Evolutionary conservation across 2,329 filamentous ascomycete genomes (phyloP), one percentile per base, ranked within the genome.

Genomic region (Cladobotryum mycophilum): DNA sequence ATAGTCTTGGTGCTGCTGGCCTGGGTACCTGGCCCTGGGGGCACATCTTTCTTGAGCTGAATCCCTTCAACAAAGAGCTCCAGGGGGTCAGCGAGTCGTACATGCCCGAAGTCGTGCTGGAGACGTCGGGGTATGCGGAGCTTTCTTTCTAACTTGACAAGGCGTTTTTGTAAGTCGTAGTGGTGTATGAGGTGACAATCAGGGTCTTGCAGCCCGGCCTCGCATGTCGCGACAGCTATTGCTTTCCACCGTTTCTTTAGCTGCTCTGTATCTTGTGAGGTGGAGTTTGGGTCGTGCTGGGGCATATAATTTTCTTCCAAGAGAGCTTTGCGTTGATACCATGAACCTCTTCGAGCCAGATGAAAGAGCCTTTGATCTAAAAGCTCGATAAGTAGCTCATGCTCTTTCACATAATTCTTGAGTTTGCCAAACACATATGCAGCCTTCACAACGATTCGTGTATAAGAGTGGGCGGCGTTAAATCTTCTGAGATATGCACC

Each of bases 221-320:
- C 91, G 62, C 93, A 97, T 0, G 93, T 99, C 7, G 74, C 70
- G 4, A 88, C 74, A 0, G 93, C 89, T 17, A 84, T 76, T 8
- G 80, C 76, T 63, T 85, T 89, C 91, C 91, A 99, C 57, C 88
- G 78, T 60, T 85, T 92, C 70, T 88, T 93, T 62, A 86, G 86
- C 47, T 70, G 62, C 25, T 77, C 76, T 4, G 61, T 41, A 34
- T 74, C 65, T 4, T 61, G 52, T 5, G 66, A 68, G 2, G 59
- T 58, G 0, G 68, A 67, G 2, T 66, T 67, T 0, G 78, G 71
- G 30, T 73, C 76, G 5, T 87, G 64, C 4, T 77, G 73, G 61
- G 83, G 78, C 88, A 97, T 91, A 67, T 99, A 97, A 64, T 95
- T 90, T 65, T 99, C 93, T 70, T 99, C 93, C 2, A 99, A 69